Conservation (phyloP, 805 yeast genomes). For the Candida morakotiae region DNA sequence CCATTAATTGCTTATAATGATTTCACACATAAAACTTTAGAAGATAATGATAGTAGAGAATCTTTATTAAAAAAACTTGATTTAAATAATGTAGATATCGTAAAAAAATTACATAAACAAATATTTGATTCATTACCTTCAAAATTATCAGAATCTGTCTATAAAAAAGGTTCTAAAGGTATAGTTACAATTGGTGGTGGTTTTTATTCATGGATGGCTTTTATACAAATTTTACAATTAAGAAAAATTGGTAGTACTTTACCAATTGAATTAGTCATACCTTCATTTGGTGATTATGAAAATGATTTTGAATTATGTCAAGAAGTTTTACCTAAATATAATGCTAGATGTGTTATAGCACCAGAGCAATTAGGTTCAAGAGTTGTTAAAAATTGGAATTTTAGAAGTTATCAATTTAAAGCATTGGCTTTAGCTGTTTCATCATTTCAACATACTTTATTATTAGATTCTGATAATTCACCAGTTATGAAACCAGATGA, state of each 20-base stretch:
- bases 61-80: not conserved
- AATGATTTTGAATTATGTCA: slow-evolving; percentile 39
- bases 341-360: slow-evolving; percentile 45
- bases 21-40: not conserved
- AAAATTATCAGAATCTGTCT: slow-evolving; percentile 31
- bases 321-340: slow-evolving; percentile 33
- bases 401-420: slow-evolving; percentile 49
- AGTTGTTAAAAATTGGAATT: slow-evolving; percentile 14
- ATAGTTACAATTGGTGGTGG: slow-evolving; percentile 54
- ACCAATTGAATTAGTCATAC: slow-evolving; percentile 49
- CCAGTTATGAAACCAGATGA: slow-evolving; percentile 39
- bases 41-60: not conserved
- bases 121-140: slow-evolving; percentile 7
- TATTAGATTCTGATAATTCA: slow-evolving; percentile 51
- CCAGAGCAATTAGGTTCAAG: slow-evolving; percentile 19
- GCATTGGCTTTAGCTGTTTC: slow-evolving; percentile 61
- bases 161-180: slow-evolving; percentile 28
- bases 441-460: slow-evolving; percentile 42
- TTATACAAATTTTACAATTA: slow-evolving; percentile 43
- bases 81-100: not conserved
- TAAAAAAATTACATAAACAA: slow-evolving; percentile 4
- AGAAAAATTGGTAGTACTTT: slow-evolving; percentile 39
- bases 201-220: slow-evolving; percentile 45
- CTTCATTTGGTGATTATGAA: slow-evolving; percentile 42
- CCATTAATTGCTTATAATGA: slow-evolving; percentile 2